A percentile compares a stretch with the other conserved stretches of the same genome.
phyloP scores from a whole-genome alignment of 208 protist species.

The Wallacemonas sp. region DNA sequence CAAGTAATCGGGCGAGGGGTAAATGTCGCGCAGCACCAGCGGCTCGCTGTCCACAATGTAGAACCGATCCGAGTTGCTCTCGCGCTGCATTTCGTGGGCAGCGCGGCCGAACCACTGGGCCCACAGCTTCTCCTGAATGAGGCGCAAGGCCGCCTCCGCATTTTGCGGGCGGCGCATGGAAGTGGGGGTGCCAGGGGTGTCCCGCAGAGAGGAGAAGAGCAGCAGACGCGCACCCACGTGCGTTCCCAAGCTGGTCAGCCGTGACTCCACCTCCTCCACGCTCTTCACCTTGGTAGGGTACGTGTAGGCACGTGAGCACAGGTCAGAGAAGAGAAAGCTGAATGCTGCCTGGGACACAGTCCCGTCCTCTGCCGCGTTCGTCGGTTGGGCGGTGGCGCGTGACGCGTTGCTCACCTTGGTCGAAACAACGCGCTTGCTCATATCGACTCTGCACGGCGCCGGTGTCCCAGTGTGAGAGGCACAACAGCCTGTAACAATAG shows the following conservation, averaged over 20 bases:
- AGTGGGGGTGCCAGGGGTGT: slow-evolving; percentile 30
- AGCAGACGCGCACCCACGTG: slow-evolving; percentile 70
- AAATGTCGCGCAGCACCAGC: slow-evolving; percentile 63
- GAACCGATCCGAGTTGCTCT: slow-evolving; percentile 80
- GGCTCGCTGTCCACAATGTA: slow-evolving; percentile 84
- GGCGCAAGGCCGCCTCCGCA: slow-evolving; percentile 57
- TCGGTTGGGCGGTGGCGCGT: slow-evolving; percentile 22
- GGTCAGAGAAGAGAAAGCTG: slow-evolving; percentile 85
- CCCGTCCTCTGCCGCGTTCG: slow-evolving; percentile 31
- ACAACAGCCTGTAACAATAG: no score
- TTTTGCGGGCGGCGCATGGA: slow-evolving; percentile 62
- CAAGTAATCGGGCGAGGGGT: slow-evolving; percentile 79
- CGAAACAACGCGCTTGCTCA: slow-evolving; percentile 8
- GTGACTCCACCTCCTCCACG: slow-evolving; percentile 78
- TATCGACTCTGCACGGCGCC: background rate
- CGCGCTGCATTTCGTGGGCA: slow-evolving; percentile 78
- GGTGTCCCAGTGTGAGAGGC: background rate
- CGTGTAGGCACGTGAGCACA: slow-evolving; percentile 79
- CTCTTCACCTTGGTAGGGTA: slow-evolving; percentile 73
- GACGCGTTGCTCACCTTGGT: slow-evolving; percentile 28
- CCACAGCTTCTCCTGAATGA: slow-evolving; percentile 82
- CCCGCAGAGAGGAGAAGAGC: slow-evolving; percentile 66
- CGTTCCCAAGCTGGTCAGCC: slow-evolving; percentile 67
- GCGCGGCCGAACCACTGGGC: slow-evolving; percentile 76
- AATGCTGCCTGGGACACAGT: slow-evolving; percentile 77